Evolutionary conservation across 768 basidiomycete species (phyloP).

Genomic region (Tremella yokohamensis): DNA sequence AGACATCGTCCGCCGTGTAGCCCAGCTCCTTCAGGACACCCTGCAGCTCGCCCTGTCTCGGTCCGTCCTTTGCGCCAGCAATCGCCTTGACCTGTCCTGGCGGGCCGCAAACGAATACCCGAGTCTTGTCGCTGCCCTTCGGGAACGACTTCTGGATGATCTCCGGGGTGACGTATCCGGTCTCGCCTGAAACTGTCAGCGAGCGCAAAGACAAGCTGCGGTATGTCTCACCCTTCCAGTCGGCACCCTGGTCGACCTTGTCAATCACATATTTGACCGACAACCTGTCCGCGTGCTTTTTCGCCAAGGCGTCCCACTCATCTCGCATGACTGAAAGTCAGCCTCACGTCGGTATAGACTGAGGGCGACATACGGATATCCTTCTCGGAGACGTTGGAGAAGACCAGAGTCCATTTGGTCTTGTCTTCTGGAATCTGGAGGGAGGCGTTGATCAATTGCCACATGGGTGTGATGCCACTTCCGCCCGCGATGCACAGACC

Average conservation of each 20-base stretch:
- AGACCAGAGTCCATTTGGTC: conserved; percentile 90
- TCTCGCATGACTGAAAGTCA: conserved; percentile 43
- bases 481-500: conserved; percentile 90
- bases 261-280: conserved; percentile 84
- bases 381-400: conserved; percentile 79
- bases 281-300: conserved; percentile 56
- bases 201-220: too few species aligned
- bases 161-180: conserved; percentile 71
- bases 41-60: conserved; percentile 75
- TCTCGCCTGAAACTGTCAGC: conserved; percentile 55
- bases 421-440: conserved; percentile 69
- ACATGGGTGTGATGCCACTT: conserved; percentile 67
- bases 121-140: conserved; percentile 68
- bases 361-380: conserved; percentile 65
- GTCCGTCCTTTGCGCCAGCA: conserved; percentile 82
- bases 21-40: conserved; percentile 84
- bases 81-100: conserved; percentile 84
- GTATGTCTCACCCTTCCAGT: conserved; percentile 56
- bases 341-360: conserved; percentile 4
- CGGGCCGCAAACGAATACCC: conserved; percentile 81
- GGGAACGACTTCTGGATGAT: conserved; percentile 71
- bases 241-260: conserved; percentile 61
- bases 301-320: conserved; percentile 53
- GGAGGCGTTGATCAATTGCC: conserved; percentile 65
- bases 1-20: conserved; percentile 80